Evolutionary conservation across 148 eudicot species (phyloP).

Genomic region (Vaccinium macrocarpon): DNA sequence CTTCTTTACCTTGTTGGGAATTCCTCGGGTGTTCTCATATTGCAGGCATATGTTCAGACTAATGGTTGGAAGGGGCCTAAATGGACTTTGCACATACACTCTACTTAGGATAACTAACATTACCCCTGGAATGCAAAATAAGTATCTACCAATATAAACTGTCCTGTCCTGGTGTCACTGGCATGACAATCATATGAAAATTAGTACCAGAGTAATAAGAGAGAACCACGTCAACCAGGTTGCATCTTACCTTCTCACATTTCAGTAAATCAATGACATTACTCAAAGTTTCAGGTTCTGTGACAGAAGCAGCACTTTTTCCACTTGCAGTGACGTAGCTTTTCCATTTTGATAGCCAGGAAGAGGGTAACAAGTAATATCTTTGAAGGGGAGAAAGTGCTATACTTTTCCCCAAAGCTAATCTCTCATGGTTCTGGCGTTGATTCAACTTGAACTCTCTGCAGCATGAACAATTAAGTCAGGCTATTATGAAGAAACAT

Average conservation of each 20-base stretch:
- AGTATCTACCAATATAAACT: not conserved
- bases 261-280: conserved; percentile 44
- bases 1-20: conserved; percentile 2
- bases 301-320: conserved; percentile 50
- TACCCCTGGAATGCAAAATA: not conserved
- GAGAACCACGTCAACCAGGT: not conserved
- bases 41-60: not conserved
- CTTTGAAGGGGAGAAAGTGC: conserved; percentile 44
- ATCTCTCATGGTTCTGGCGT: conserved; percentile 84
- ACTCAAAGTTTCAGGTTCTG: conserved; percentile 62
- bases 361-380: conserved; percentile 81
- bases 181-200: not conserved
- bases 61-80: not conserved
- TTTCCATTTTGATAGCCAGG: conserved; percentile 91
- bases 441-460: conserved; percentile 80
- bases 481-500: conserved; percentile 13
- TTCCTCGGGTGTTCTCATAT: not conserved
- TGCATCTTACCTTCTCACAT: conserved; percentile 61
- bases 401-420: conserved; percentile 62
- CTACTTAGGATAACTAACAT: not conserved
- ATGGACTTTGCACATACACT: not conserved
- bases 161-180: not conserved
- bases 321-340: conserved; percentile 65
- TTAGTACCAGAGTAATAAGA: not conserved
- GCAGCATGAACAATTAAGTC: conserved; percentile 32